These are phyloP conservation scores for Aspergillus heteromorphus DNA, from an alignment of 495 filamentous ascomycete genomes.

Conservation along the genomic window DNA sequence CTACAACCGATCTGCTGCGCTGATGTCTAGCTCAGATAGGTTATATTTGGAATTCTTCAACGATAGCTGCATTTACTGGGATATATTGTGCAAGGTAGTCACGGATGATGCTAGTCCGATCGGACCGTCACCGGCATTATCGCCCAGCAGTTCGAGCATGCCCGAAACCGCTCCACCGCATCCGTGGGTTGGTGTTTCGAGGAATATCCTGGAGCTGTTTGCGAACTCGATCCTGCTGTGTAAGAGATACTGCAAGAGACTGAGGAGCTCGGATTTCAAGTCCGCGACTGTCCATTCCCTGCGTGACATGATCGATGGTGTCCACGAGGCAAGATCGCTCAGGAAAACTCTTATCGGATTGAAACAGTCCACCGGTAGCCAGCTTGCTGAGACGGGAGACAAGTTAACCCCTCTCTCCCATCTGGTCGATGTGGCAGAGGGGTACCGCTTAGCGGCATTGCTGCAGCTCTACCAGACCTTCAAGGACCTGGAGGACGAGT, in stretches of 20 bases:
- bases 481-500: background rate
- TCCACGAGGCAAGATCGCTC: background rate
- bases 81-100: background rate
- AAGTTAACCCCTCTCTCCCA: background rate
- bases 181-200: background rate
- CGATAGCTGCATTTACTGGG: background rate
- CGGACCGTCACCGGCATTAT: background rate
- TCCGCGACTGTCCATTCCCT: background rate
- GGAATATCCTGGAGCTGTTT: background rate
- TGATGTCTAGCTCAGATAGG: background rate
- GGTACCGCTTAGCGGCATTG: background rate
- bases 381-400: background rate
- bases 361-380: background rate
- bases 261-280: background rate
- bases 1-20: background rate
- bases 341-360: background rate
- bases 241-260: background rate
- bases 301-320: background rate
- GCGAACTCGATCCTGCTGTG: background rate
- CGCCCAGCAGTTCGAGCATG: background rate
- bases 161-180: background rate
- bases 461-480: conserved; percentile 3
- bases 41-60: background rate
- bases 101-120: background rate
- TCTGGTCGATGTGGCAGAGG: conserved; percentile 1